Conservation (phyloP, 1,139 yeast species). For the Candida tetrigidarum region DNA sequence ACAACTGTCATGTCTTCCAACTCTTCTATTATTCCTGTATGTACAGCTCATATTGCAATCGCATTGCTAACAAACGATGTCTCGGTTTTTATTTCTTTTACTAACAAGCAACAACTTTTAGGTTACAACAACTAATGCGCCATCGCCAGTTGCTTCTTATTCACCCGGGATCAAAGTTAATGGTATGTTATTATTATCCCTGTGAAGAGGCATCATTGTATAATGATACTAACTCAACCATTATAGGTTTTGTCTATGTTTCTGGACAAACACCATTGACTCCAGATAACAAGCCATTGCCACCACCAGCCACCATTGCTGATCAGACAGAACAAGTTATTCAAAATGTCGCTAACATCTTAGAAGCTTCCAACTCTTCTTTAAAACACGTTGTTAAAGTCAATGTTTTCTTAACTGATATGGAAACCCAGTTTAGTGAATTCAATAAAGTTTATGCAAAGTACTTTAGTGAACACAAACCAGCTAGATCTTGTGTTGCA, state of each 20-base stretch:
- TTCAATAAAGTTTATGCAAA: slow-evolving; percentile 84
- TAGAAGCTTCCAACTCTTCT: slow-evolving; percentile 82
- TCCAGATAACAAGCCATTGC: slow-evolving; percentile 78
- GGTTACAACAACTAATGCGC: slow-evolving; percentile 77
- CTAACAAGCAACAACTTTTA: slow-evolving; percentile 30
- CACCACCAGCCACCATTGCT: slow-evolving; percentile 65
- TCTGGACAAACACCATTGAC: slow-evolving; percentile 97
- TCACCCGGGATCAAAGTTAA: slow-evolving; percentile 92
- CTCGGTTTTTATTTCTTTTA: too few species aligned
- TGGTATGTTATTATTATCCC: slow-evolving; percentile 55
- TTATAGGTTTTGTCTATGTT: slow-evolving; percentile 83
- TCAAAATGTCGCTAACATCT: slow-evolving; percentile 72
- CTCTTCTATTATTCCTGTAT: slow-evolving; percentile 51
- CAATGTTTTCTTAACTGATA: slow-evolving; percentile 87
- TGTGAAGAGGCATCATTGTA: background rate
- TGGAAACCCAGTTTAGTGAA: slow-evolving; percentile 71
- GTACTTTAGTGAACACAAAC: slow-evolving; percentile 81
- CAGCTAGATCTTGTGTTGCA: slow-evolving; percentile 96
- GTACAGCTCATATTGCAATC: slow-evolving; percentile 21
- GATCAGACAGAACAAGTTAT: slow-evolving; percentile 88
- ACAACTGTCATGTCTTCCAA: slow-evolving; percentile 28
- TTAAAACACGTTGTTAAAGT: slow-evolving; percentile 84
- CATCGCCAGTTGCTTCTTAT: slow-evolving; percentile 95
- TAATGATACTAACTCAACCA: slow-evolving; percentile 7
- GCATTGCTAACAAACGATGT: too few species aligned